A percentile compares a stretch with the other conserved stretches of the same genome.
Evolutionary conservation across 805 yeast species (phyloP).

Genomic region (Starmerella floris): DNA sequence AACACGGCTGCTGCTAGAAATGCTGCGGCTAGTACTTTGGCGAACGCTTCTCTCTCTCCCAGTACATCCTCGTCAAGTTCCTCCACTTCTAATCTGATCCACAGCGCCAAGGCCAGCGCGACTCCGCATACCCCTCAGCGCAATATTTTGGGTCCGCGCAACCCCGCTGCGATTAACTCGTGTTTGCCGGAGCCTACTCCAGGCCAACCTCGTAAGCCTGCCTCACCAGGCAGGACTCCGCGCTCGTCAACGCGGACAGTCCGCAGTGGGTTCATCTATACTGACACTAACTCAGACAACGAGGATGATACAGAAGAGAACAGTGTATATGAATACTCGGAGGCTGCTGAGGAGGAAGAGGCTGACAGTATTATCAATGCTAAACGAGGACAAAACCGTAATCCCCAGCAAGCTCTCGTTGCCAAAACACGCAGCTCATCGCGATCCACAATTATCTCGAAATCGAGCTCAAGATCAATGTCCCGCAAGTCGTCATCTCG

Average conservation of each 20-base stretch:
- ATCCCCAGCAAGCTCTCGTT: slow-evolving; percentile 2
- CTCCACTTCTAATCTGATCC: not conserved
- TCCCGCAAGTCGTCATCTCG: slow-evolving; percentile 1
- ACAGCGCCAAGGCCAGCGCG: not conserved
- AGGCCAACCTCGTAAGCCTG: slow-evolving; percentile 80
- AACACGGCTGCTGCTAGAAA: not conserved
- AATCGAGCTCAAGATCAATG: not conserved
- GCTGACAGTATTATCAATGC: slow-evolving; percentile 6
- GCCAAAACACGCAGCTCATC: slow-evolving; percentile 4
- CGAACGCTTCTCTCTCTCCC: not conserved
- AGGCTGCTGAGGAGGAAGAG: slow-evolving; percentile 13
- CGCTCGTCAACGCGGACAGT: not conserved
- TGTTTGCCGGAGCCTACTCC: slow-evolving; percentile 90
- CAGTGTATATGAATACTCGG: slow-evolving; percentile 7
- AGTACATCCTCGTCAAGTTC: not conserved
- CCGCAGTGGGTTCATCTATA: not conserved
- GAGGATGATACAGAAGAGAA: slow-evolving; percentile 22
- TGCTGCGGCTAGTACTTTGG: not conserved
- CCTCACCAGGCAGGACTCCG: slow-evolving; percentile 12
- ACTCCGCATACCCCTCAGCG: slow-evolving; percentile 59
- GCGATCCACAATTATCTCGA: not conserved
- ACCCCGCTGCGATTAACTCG: slow-evolving; percentile 48
- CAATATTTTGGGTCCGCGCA: slow-evolving; percentile 45
- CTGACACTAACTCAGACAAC: slow-evolving; percentile 34
- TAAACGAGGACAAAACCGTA: not conserved